Evolutionary conservation across 164 flowering plant species (phyloP).

Genomic region (Kingdonia uniflora): DNA sequence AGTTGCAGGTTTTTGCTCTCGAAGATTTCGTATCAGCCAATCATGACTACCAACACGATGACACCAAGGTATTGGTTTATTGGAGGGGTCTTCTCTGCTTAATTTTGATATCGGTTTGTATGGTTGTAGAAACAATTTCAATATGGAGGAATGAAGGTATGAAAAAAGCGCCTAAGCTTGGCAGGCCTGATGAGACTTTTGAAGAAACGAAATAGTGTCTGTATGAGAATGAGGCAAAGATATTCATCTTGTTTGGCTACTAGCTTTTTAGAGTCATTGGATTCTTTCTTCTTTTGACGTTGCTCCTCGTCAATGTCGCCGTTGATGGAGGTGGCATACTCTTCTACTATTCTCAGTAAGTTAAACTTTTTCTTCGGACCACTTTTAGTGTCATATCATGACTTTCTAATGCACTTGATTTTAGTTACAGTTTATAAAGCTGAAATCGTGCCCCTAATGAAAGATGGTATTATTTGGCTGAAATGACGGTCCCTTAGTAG

Average conservation of each 20-base stretch:
- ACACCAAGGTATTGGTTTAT: constrained; percentile 66
- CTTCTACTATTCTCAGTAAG: constrained; percentile 93
- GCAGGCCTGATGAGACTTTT: constrained; percentile 15
- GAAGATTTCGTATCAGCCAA: constrained; percentile 56
- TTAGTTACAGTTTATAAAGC: too few relatives aligned
- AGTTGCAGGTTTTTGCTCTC: too few relatives aligned
- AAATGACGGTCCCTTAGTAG: too few relatives aligned
- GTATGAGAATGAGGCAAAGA: constrained; percentile 67
- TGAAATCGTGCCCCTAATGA: too few relatives aligned
- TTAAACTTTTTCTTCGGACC: not conserved
- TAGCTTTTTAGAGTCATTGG: constrained; percentile 56
- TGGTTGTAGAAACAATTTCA: constrained; percentile 31
- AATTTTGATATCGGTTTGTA: constrained; percentile 38
- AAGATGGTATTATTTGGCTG: too few relatives aligned
- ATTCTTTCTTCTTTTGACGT: constrained; percentile 43
- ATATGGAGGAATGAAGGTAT: constrained; percentile 58
- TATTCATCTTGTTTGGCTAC: constrained; percentile 82
- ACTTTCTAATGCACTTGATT: too few relatives aligned
- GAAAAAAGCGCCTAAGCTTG: constrained; percentile 7
- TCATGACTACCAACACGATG: constrained; percentile 48
- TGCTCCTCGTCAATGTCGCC: constrained; percentile 40
- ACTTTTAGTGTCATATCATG: too few relatives aligned
- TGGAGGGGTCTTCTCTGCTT: constrained; percentile 72
- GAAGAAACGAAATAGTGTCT: constrained; percentile 29
- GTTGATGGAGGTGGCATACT: constrained; percentile 76